phyloP scores from a whole-genome alignment of 257 asterid genomes.

The Solanum chilense region DNA sequence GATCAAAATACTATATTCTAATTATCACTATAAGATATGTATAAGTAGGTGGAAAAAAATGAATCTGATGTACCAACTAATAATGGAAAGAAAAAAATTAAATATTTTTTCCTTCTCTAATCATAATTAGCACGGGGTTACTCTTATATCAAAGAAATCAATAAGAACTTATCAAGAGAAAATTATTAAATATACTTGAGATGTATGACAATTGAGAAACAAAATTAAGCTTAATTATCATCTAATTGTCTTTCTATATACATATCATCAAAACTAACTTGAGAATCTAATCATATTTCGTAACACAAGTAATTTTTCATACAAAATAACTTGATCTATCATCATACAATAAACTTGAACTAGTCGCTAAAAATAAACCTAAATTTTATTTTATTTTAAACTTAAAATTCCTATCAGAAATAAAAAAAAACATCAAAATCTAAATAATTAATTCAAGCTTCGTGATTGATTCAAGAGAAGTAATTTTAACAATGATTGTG shows the following conservation, averaged over 20 bases:
- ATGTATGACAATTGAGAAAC: background rate
- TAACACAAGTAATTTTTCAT: background rate
- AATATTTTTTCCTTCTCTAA: background rate
- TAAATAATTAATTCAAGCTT: no score
- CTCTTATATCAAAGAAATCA: background rate
- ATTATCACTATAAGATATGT: background rate
- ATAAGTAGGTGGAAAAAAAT: background rate
- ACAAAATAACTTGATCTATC: background rate
- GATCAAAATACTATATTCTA: background rate
- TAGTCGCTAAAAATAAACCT: background rate
- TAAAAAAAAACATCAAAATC: no score
- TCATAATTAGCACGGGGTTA: background rate
- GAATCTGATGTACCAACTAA: background rate
- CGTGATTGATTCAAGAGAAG: background rate
- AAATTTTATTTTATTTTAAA: background rate
- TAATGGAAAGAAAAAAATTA: background rate
- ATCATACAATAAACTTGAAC: background rate
- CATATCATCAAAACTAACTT: background rate
- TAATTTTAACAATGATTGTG: background rate
- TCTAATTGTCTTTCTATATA: background rate
- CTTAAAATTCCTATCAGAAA: background rate
- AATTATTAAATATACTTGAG: background rate
- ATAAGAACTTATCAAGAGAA: background rate
- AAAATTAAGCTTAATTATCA: background rate
- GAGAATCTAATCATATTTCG: background rate